These are phyloP conservation scores for Asclepias syriaca DNA, from an alignment of 257 asterid genomes.

Conservation along the genomic window DNA sequence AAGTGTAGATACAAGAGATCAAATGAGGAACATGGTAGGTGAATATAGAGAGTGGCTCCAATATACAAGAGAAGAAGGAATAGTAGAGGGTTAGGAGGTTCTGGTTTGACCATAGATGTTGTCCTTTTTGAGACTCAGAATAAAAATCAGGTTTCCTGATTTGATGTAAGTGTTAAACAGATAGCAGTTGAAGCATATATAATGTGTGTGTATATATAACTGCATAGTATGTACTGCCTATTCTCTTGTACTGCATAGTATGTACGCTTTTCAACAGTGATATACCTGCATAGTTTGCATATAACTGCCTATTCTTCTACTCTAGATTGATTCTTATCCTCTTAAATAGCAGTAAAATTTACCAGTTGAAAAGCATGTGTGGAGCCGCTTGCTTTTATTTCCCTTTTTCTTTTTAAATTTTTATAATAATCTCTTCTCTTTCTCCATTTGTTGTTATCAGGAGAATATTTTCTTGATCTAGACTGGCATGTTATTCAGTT, in stretches of 20 bases:
- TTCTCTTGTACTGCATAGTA: neutral
- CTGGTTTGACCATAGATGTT: neutral
- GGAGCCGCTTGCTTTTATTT: neutral
- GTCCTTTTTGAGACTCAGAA: neutral
- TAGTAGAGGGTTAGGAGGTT: neutral
- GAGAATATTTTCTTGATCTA: neutral
- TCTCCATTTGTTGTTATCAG: neutral
- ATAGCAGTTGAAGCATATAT: too few relatives aligned
- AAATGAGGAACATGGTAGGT: neutral
- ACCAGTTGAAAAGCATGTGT: neutral
- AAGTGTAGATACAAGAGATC: neutral
- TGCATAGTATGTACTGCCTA: neutral
- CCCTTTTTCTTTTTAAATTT: neutral
- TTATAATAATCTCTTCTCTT: neutral
- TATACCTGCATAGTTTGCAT: neutral
- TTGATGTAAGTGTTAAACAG: too few relatives aligned
- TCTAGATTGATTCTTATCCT: neutral
- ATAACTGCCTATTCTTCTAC: neutral
- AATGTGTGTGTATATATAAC: too few relatives aligned
- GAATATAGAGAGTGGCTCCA: neutral
- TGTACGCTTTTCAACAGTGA: too few relatives aligned
- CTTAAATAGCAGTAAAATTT: neutral
- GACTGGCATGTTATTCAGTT: neutral
- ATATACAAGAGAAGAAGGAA: neutral
- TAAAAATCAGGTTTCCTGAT: too few relatives aligned